phyloP scores from a whole-genome alignment of 441 rosid species.

The Viola pubescens region DNA sequence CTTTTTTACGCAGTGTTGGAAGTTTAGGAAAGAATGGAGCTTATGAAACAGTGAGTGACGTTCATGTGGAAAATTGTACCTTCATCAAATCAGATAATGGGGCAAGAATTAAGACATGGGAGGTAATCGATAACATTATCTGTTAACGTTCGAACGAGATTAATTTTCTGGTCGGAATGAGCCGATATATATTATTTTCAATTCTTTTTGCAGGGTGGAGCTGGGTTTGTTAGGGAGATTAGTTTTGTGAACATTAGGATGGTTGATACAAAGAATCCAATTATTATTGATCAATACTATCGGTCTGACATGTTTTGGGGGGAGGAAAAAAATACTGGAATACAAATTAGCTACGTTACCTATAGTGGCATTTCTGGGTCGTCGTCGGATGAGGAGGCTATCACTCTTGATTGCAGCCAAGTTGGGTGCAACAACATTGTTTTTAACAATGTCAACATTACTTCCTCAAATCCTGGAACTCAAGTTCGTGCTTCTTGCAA shows the following conservation, averaged over 20 bases:
- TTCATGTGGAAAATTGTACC: conserved; percentile 14
- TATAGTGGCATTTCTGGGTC: conserved; percentile 1
- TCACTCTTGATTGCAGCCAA: conserved; percentile 1
- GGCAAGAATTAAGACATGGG: too few relatives aligned
- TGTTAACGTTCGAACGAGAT: too few relatives aligned
- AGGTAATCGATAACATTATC: too few relatives aligned
- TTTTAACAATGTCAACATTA: conserved; percentile 1
- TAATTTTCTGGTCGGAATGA: too few relatives aligned
- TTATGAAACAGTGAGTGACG: conserved; percentile 15
- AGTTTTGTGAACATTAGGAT: conserved; percentile 10
- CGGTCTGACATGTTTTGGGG: background rate
- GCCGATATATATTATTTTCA: too few relatives aligned
- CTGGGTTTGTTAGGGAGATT: too few relatives aligned
- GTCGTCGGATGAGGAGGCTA: conserved; percentile 9
- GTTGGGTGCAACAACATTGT: conserved; percentile 12
- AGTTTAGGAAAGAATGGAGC: conserved; percentile 19
- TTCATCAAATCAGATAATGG: conserved; percentile 14
- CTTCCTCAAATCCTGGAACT: background rate
- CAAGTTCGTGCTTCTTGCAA: background rate
- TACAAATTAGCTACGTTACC: conserved; percentile 11
- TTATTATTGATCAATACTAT: conserved; percentile 28
- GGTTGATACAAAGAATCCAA: conserved; percentile 16
- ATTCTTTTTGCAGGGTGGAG: too few relatives aligned
- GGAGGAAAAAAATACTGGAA: background rate
- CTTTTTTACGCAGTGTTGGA: conserved; percentile 18